Evolutionary conservation across 352 stramenopile species (phyloP).

Genomic region (Phytopythium oedochilum): DNA sequence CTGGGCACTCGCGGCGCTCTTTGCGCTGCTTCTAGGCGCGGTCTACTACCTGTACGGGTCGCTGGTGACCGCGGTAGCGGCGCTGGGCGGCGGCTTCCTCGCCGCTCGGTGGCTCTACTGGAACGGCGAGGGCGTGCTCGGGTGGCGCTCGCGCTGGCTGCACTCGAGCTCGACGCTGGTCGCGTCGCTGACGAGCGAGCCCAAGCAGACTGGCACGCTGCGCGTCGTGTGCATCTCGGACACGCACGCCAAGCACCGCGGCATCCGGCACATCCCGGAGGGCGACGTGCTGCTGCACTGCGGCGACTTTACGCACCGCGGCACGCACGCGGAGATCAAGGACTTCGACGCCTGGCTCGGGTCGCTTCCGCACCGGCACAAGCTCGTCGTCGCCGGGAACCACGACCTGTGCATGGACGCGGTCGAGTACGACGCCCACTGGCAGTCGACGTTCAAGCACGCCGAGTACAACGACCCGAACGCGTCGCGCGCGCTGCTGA

Average conservation of each 20-base stretch:
- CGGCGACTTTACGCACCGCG: conserved; percentile 86
- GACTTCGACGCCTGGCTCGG: conserved; percentile 80
- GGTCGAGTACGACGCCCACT: conserved; percentile 59
- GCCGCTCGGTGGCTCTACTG: conserved; percentile 51
- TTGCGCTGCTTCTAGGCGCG: conserved; percentile 3
- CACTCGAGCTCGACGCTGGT: conserved; percentile 25
- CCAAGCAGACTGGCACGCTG: conserved; percentile 49
- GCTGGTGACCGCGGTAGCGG: conserved; percentile 9
- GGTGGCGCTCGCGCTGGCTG: conserved; percentile 41
- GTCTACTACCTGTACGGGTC: conserved; percentile 26
- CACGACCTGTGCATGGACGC: conserved; percentile 79
- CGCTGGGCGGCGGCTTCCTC: conserved; percentile 13
- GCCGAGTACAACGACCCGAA: conserved; percentile 58
- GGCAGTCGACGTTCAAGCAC: conserved; percentile 55
- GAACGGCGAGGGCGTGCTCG: conserved; percentile 57
- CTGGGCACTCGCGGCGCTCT: conserved; percentile 7
- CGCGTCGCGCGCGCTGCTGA: conserved; percentile 42
- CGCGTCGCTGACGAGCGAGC: conserved; percentile 22
- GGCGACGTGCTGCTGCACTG: conserved; percentile 89
- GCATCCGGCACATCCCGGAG: conserved; percentile 46
- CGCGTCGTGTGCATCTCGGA: conserved; percentile 81
- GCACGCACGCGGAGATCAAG: conserved; percentile 58
- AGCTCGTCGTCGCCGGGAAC: conserved; percentile 80
- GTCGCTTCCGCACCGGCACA: conserved; percentile 66
- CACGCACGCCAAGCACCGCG: conserved; percentile 68